A percentile compares a stretch with the other conserved stretches of the same genome.
These are phyloP conservation scores for Haplographium delicatum DNA, from an alignment of 495 filamentous ascomycete genomes.

Conservation along the genomic window DNA sequence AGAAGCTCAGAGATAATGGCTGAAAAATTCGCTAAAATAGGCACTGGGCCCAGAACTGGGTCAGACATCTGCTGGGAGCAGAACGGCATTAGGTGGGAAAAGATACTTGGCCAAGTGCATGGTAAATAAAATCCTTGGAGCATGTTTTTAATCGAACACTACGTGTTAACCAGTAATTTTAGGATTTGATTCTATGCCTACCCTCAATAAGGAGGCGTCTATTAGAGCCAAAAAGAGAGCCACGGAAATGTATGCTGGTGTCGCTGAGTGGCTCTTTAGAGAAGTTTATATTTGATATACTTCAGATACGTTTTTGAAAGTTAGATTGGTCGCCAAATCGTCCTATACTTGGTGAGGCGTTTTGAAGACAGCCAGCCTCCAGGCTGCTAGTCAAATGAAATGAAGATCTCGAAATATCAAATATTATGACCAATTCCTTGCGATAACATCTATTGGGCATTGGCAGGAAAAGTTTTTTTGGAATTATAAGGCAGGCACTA, in stretches of 20 bases:
- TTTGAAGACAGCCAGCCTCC: no score
- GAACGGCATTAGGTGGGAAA: slow-evolving; percentile 20
- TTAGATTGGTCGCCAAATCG: no score
- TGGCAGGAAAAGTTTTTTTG: no score
- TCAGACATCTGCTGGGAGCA: slow-evolving; percentile 7
- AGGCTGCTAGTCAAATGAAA: no score
- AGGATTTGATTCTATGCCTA: slow-evolving; percentile 14
- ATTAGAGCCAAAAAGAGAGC: no score
- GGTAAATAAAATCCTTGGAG: slow-evolving; percentile 2
- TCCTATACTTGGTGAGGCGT: no score
- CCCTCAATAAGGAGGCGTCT: no score
- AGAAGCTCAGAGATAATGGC: slow-evolving; percentile 33
- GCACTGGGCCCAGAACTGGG: slow-evolving; percentile 10
- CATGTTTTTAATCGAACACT: not conserved
- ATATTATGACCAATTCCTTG: no score
- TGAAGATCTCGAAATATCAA: no score
- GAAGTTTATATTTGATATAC: slow-evolving; percentile 17
- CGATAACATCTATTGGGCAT: no score
- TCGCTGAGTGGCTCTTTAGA: slow-evolving; percentile 22
- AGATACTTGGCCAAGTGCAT: slow-evolving; percentile 14
- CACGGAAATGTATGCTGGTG: slow-evolving; percentile 13
- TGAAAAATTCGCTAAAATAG: slow-evolving; percentile 28
- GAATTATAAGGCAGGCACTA: no score
- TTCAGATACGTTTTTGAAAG: no score
- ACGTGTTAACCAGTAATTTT: not conserved